Base-by-base conservation (phyloP, 139 green algal species). In the Astrephomene gubernaculifera region DNA sequence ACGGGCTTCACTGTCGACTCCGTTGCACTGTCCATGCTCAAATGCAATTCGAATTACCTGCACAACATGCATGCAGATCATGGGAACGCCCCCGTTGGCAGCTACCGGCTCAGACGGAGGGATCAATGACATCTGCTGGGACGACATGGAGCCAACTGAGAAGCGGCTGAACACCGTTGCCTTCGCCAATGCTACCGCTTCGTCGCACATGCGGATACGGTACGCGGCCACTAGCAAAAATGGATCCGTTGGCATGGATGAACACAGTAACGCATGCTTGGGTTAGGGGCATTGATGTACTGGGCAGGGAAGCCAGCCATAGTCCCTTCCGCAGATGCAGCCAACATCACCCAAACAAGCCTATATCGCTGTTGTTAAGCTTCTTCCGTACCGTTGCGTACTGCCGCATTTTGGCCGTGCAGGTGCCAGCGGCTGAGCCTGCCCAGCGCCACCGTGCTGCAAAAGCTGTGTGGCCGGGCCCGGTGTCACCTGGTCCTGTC, bases 111-210 rank as follows among this genome's bases (percentile, higher is more conserved):
- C 65, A 10, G 78, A 84, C 21, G 61, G 78, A 21, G 43, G 78
- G n/a, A 60, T 60, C 44, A 87, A 88, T 36, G 84, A 88, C 44
- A 88, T 88, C 52, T 88, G 84, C 39, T 88, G 84, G 84, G 84
- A 88, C 67, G 84, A 88, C 31, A 43, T 79, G 39, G 81, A 87
- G 43, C 68, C 81, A 4, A 22, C 68, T 4, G 80, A 79, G 29
- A 78, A 70, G 36, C 67, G 49, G 24, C 67, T 86, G 12, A 86
- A 86, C 68, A 79, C 80, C 21, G 80, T 86, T 5, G 67, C 80
- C 3, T 86, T 61, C 25, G 49, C 80, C 64, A 69, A 83, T 25
- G 33, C 61, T 0, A 2, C 80, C 1, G 27, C 36, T 6, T 25
- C 67, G 0, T 86, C 43, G 27, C 44, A 86, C 78, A 84, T 84